Evolutionary conservation across 2,329 filamentous ascomycete species (phyloP).

Genomic region (Colletotrichum costaricense): DNA sequence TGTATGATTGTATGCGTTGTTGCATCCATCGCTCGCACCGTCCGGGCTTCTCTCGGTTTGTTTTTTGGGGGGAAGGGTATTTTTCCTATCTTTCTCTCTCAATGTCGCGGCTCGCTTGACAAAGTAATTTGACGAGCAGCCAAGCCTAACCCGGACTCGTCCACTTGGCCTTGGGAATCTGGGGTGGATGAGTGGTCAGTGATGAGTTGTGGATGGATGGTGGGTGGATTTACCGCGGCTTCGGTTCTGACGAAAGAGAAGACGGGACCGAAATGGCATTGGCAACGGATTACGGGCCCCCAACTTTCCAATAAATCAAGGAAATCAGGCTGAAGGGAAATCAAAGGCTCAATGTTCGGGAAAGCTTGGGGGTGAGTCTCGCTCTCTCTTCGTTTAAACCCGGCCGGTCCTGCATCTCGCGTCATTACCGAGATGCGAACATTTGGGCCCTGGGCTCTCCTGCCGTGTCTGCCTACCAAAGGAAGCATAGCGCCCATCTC

Average conservation of each 20-base stretch:
- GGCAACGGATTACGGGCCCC: neutral
- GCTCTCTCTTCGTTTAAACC: neutral
- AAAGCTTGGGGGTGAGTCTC: neutral
- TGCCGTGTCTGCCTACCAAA: neutral
- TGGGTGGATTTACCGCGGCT: neutral
- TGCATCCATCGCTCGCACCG: neutral
- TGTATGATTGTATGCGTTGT: too few relatives aligned
- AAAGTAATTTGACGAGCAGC: neutral
- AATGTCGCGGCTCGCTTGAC: neutral
- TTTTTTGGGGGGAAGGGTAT: neutral
- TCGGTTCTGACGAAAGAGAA: neutral
- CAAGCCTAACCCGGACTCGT: neutral
- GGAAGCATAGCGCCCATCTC: neutral
- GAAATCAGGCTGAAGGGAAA: neutral
- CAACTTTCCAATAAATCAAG: neutral
- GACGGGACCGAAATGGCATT: constrained; percentile 12
- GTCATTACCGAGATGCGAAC: constrained; percentile 12
- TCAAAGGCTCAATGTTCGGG: neutral
- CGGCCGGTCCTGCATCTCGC: constrained; percentile 8
- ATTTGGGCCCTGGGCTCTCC: neutral
- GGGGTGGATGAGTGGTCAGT: neutral
- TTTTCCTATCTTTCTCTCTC: neutral
- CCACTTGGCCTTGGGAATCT: neutral
- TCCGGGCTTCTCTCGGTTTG: neutral
- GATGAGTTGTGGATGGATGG: neutral